Evolutionary conservation across 2,329 filamentous ascomycete species (phyloP).

Genomic region (Harringtonia aguacate): DNA sequence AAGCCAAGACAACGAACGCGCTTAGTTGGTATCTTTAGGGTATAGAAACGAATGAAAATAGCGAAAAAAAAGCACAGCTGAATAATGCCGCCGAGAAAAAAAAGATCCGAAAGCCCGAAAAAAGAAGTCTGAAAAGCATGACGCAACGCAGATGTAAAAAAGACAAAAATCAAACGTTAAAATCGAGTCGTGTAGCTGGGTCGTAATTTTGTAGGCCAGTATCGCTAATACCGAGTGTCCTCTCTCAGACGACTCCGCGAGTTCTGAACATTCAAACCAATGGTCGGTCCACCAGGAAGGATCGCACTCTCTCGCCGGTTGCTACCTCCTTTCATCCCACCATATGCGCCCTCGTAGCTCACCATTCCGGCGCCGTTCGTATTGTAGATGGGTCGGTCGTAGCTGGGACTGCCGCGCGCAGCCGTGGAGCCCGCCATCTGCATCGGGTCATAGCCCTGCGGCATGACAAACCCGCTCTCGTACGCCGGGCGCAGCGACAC

Average conservation of each 20-base stretch:
- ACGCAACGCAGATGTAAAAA: too few relatives aligned
- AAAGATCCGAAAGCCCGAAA: background rate
- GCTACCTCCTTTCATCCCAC: constrained; percentile 19
- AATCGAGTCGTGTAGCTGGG: constrained; percentile 8
- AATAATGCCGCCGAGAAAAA: background rate
- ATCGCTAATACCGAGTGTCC: constrained; percentile 35
- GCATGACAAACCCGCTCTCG: constrained; percentile 28
- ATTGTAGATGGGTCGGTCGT: constrained; percentile 27
- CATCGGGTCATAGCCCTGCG: constrained; percentile 24
- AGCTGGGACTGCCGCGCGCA: constrained; percentile 19
- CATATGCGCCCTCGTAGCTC: constrained; percentile 25
- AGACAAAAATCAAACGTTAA: constrained; percentile 8
- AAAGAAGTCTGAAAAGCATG: background rate
- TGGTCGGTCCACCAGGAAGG: constrained; percentile 30
- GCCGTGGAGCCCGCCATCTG: constrained; percentile 16
- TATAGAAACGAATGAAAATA: constrained; percentile 7
- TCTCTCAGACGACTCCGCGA: constrained; percentile 44
- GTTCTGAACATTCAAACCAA: constrained; percentile 36
- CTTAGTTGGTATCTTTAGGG: constrained; percentile 4
- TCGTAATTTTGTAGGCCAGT: constrained; percentile 5
- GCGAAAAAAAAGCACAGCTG: background rate
- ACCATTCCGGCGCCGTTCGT: constrained; percentile 16
- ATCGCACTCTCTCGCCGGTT: constrained; percentile 48
- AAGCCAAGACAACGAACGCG: background rate
- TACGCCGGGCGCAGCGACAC: constrained; percentile 30